Evolutionary conservation across 306 rosid genomes (phyloP).

Genomic region (Prunus dulcis): DNA sequence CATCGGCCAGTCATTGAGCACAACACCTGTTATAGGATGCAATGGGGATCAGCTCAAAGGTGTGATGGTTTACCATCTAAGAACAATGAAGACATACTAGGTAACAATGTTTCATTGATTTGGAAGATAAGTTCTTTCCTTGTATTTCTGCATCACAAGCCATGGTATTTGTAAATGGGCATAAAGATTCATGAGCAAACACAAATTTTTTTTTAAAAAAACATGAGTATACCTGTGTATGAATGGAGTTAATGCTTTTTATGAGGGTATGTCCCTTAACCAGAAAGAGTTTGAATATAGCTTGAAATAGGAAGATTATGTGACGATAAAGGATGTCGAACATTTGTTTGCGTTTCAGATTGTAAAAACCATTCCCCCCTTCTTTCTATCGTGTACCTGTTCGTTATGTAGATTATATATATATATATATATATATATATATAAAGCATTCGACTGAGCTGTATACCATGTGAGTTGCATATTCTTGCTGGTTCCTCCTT

Average conservation of each 20-base stretch:
- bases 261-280: background rate
- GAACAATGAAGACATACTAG: constrained; percentile 76
- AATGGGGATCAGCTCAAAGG: constrained; percentile 93
- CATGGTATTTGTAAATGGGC: background rate
- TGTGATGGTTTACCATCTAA: constrained; percentile 79
- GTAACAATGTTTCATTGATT: constrained; percentile 41
- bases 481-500: background rate
- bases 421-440: background rate
- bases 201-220: background rate
- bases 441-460: background rate
- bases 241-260: background rate
- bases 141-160: background rate
- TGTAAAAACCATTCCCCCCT: background rate
- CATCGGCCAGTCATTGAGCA: constrained; percentile 82
- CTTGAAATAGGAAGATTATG: background rate
- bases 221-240: background rate
- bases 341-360: background rate
- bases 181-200: background rate
- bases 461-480: background rate
- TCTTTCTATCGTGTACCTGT: background rate
- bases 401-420: background rate
- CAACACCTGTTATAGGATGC: constrained; percentile 97
- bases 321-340: background rate
- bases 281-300: background rate
- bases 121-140: background rate